Base-by-base conservation (phyloP, 2,329 filamentous ascomycete genomes). In the Triangularia verruculosa region DNA sequence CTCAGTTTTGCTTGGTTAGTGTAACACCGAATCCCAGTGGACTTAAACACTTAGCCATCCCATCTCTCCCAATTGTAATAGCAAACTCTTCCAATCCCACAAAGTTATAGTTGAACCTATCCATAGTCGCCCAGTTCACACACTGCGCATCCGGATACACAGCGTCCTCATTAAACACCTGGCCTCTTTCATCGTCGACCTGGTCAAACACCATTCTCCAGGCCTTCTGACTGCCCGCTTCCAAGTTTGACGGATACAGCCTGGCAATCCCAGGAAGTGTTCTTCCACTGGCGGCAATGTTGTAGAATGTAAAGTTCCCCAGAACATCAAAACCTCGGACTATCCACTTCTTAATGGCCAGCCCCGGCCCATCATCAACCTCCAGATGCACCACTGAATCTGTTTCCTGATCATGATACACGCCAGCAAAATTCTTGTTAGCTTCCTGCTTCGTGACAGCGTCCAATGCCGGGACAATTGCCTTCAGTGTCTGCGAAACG, bases 391-490 rank as follows among this genome's bases (percentile, higher is more conserved):
- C 68, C 15, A 70, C 77, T 0, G 79, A 80, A 69, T 79, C 78
- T 20, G 72, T 77, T 0, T 64, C 64, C 7, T 68, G 65, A 34
- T 81, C 76, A 0, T 61, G 61, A 64, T 80, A 83, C 0, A 71
- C 74, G 22, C 80, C 80, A 0, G 67, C 74, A 61, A 76, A 76
- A 0, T 63, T 66, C 2, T 62, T 28, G 0, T 64, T 55, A 0
- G 76, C 75, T 53, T 81, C 74, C 5, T 73, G 70, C n/a, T 77
- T 76, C 5, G 78, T 74, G 1, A 78, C 79, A 15, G 74, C 69
- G 32, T 83, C 80, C 5, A 83, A 62, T 0, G 76, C 79, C 0
- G 78, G 78, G 0, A 82, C 61, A 0, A 83, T 66, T 0, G 65
- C 64, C 43, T 73, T 66, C 12, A 80, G 59, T 1, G 79, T 62